Percentiles rank a stretch among this genome's conserved stretches.
These are phyloP conservation scores for Neoascochyta sp. DNA, from an alignment of 2,329 filamentous ascomycete genomes.

Conservation along the genomic window DNA sequence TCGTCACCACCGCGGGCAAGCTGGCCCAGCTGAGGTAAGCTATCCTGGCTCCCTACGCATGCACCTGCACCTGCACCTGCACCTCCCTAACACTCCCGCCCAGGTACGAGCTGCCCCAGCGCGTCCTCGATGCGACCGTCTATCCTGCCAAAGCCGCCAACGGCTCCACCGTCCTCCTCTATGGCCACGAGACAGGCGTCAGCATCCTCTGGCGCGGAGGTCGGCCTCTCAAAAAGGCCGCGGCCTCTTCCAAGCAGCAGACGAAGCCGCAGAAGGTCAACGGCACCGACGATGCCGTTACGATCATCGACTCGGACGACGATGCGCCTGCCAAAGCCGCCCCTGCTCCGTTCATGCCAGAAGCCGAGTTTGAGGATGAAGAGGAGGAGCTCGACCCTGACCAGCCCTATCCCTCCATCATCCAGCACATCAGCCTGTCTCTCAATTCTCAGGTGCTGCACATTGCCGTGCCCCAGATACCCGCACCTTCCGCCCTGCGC, in stretches of 20 bases:
- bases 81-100: slow-evolving; percentile 5
- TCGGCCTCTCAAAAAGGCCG: slow-evolving; percentile 42
- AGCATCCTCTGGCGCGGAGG: slow-evolving; percentile 60
- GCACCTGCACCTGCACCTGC: no score
- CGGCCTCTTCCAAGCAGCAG: slow-evolving; percentile 24
- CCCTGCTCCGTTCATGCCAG: slow-evolving; percentile 15
- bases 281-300: slow-evolving; percentile 46
- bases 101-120: slow-evolving; percentile 60
- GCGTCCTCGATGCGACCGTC: slow-evolving; percentile 53
- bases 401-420: slow-evolving; percentile 52
- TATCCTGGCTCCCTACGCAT: no score
- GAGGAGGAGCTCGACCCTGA: slow-evolving; percentile 58
- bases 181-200: slow-evolving; percentile 57
- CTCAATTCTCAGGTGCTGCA: slow-evolving; percentile 53
- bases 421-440: slow-evolving; percentile 54
- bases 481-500: slow-evolving; percentile 27
- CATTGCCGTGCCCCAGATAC: slow-evolving; percentile 48
- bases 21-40: slow-evolving; percentile 30
- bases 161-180: slow-evolving; percentile 59
- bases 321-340: slow-evolving; percentile 42
- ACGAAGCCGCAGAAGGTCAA: slow-evolving; percentile 40
- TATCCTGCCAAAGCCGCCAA: slow-evolving; percentile 59
- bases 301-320: slow-evolving; percentile 57
- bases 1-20: slow-evolving; percentile 44
- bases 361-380: slow-evolving; percentile 50